Evolutionary conservation across 2,329 filamentous ascomycete genomes (phyloP).

Genomic region (Periglandula ipomoeae): DNA sequence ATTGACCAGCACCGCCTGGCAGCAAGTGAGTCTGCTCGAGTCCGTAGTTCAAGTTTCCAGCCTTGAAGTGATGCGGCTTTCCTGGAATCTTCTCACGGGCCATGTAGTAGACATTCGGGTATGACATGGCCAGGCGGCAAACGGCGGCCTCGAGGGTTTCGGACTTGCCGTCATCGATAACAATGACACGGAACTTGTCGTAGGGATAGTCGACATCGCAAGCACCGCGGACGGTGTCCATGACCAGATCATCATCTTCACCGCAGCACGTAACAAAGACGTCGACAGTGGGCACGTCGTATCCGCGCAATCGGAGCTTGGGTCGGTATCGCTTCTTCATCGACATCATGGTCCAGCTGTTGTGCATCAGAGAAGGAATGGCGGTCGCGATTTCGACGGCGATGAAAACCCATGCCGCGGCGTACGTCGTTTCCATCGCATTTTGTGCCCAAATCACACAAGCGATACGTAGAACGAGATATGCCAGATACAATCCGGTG

Average conservation of each 20-base stretch:
- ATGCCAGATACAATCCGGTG: slow-evolving; percentile 34
- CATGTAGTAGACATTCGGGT: slow-evolving; percentile 43
- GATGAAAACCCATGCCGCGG: slow-evolving; percentile 48
- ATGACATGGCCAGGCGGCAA: slow-evolving; percentile 26
- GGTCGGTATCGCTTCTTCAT: slow-evolving; percentile 44
- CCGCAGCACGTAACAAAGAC: slow-evolving; percentile 49
- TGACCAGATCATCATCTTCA: slow-evolving; percentile 44
- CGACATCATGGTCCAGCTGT: slow-evolving; percentile 47
- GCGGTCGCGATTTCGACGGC: slow-evolving; percentile 43
- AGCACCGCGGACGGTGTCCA: slow-evolving; percentile 48
- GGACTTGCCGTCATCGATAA: slow-evolving; percentile 46
- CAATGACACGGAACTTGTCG: slow-evolving; percentile 42
- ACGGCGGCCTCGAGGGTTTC: slow-evolving; percentile 31
- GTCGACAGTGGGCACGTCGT: slow-evolving; percentile 44
- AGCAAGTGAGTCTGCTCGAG: slow-evolving; percentile 39
- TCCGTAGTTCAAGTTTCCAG: slow-evolving; percentile 55
- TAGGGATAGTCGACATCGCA: slow-evolving; percentile 45
- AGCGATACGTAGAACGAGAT: slow-evolving; percentile 40
- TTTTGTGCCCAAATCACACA: slow-evolving; percentile 45
- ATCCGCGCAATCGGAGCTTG: slow-evolving; percentile 41
- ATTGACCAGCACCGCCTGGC: slow-evolving; percentile 46
- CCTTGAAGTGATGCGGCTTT: slow-evolving; percentile 50
- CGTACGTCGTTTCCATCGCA: slow-evolving; percentile 28
- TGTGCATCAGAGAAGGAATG: slow-evolving; percentile 46
- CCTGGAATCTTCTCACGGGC: slow-evolving; percentile 39